Evolutionary conservation across 352 stramenopile species (phyloP).

Genomic region (Pythium plurisporium): DNA sequence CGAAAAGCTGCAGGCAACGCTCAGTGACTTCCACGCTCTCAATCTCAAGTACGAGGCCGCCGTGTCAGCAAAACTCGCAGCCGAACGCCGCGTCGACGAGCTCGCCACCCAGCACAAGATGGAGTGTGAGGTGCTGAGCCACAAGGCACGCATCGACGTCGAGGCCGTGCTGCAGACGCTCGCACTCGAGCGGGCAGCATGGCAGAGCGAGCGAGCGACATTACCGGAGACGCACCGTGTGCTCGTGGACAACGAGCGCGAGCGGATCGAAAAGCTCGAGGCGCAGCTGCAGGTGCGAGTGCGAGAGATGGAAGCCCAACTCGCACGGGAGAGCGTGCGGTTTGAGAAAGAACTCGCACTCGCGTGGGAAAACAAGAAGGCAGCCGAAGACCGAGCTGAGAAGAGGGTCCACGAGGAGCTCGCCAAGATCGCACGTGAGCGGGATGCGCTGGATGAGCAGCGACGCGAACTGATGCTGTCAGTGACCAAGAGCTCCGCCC

Average conservation of each 20-base stretch:
- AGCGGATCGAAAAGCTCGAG: constrained; percentile 67
- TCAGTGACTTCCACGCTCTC: constrained; percentile 65
- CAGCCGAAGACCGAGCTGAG: constrained; percentile 58
- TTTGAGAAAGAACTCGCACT: constrained; percentile 37
- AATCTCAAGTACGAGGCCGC: constrained; percentile 58
- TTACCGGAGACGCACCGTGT: constrained; percentile 56
- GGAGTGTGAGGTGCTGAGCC: constrained; percentile 48
- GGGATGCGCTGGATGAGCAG: constrained; percentile 68
- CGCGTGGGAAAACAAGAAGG: constrained; percentile 28
- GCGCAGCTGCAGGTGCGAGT: constrained; percentile 42
- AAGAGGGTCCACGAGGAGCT: constrained; percentile 58
- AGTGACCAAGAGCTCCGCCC: constrained; percentile 41
- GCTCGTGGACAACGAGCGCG: constrained; percentile 50
- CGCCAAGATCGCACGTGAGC: constrained; percentile 60
- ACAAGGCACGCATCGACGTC: constrained; percentile 57
- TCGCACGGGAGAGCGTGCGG: constrained; percentile 34
- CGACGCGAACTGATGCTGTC: constrained; percentile 57
- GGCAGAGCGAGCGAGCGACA: constrained; percentile 44
- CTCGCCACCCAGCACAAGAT: constrained; percentile 39
- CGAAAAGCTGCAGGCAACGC: constrained; percentile 56
- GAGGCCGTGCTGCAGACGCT: constrained; percentile 29
- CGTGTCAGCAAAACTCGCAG: constrained; percentile 37
- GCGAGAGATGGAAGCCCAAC: constrained; percentile 44
- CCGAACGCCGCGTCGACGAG: constrained; percentile 51
- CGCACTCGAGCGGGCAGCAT: constrained; percentile 33